Evolutionary conservation across 2,329 filamentous ascomycete genomes (phyloP), one percentile per base, ranked within the genome.

Genomic region (Fusarium sacchari): DNA sequence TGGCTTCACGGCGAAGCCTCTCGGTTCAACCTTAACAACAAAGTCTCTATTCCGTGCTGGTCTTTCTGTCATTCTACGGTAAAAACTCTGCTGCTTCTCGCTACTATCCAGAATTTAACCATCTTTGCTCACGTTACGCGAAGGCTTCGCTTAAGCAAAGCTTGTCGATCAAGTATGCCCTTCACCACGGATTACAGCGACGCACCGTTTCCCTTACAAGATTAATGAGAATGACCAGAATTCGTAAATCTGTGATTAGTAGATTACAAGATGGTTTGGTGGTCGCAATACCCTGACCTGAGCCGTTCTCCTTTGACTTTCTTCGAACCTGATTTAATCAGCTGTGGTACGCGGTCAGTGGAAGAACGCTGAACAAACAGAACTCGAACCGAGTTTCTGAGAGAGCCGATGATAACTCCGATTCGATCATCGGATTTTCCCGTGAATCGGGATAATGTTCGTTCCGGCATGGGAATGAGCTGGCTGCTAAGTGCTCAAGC

Each of bases 31-130:
- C 37, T 44, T 34, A 42, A 32, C 5, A 36, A 42, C 47, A 53
- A 64, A 42, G 37, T 8, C 37, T 63, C 46, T 44, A 32, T 22
- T 15, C 18, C 32, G 32, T 22, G 32, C 39, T 42, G 32, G 3
- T 30, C 20, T 47, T 74, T 64, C 49, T 47, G 53, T 49, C 42
- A 52, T 69, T 59, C 67, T 68, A 64, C 56, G 43, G 37, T 65
- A 15, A 58, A 37, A 47, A 28, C 20, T 43, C 36, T 71, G n/a
- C n/a, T 58, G 17, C 26, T 60, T 9, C 26, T 46, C 56, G 28
- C 39, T 18, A 20, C 7, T 22, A 26, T 42, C 37, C 43, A 43
- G n/a, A 20, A 6, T 46, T 36, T 32, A 22, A 9, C 14, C 5
- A 49, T 26, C 14, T 40, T 20, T 30, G 52, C 15, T 28, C n/a